These are phyloP conservation scores for Chiua virens DNA, from an alignment of 768 basidiomycete genomes.

Conservation along the genomic window DNA sequence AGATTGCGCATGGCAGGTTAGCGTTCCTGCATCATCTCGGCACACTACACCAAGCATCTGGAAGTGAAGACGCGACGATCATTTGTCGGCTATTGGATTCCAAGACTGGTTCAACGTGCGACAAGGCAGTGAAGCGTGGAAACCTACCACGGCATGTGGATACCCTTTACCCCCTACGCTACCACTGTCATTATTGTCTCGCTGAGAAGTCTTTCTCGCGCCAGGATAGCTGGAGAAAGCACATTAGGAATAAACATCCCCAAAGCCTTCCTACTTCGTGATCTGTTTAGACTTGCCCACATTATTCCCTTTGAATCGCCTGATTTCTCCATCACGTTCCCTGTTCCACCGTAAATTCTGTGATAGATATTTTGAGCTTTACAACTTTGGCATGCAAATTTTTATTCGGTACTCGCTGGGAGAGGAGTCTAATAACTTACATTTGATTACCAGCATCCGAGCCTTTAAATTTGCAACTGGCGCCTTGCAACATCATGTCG, in stretches of 20 bases:
- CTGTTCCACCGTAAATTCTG: neutral
- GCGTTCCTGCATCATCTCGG: conserved; percentile 19
- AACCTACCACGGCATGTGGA: conserved; percentile 18
- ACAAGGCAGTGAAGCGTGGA: conserved; percentile 1
- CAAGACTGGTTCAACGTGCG: conserved; percentile 5
- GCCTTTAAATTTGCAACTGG: too few species aligned
- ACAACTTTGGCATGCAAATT: neutral
- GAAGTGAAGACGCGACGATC: neutral
- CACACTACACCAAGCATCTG: conserved; percentile 10
- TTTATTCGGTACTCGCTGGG: neutral
- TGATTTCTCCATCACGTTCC: neutral
- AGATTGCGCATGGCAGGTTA: neutral
- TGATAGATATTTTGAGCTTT: neutral
- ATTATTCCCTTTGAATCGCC: neutral
- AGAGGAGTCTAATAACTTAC: neutral
- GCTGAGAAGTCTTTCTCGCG: conserved; percentile 20
- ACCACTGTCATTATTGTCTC: conserved; percentile 13
- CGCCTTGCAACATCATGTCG: too few species aligned
- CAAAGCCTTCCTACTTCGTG: neutral
- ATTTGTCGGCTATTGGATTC: conserved; percentile 12
- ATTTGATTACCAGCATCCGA: neutral
- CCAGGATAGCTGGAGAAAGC: conserved; percentile 14
- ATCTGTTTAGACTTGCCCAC: neutral
- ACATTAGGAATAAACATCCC: conserved; percentile 12
- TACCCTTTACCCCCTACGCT: conserved; percentile 17